Conservation (phyloP, 225 moss, liverwort and hornwort genomes). For the Straminergon stramineum region DNA sequence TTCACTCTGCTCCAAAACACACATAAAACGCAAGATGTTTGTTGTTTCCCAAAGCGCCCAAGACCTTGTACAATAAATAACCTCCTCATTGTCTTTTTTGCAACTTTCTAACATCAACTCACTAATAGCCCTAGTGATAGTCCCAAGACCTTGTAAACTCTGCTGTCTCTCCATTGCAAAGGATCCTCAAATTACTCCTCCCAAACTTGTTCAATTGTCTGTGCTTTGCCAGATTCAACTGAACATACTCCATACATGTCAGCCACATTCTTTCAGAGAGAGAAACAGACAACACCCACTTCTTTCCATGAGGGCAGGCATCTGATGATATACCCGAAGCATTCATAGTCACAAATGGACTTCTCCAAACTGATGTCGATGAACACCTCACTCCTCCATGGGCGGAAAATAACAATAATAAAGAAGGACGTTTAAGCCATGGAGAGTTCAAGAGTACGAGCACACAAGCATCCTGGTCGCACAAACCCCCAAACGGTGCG, state of each 20-base stretch:
- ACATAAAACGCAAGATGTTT: too few species aligned
- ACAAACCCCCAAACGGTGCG: neutral
- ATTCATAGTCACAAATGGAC: neutral
- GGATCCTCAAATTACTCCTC: neutral
- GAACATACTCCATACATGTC: neutral
- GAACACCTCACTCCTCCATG: too few species aligned
- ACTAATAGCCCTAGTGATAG: neutral
- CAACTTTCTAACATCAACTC: too few species aligned
- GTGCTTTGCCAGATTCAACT: neutral
- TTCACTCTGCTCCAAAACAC: neutral
- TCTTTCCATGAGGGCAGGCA: too few species aligned
- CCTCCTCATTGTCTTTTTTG: too few species aligned
- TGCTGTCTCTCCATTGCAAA: neutral
- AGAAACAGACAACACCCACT: too few species aligned
- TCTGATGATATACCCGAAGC: too few species aligned
- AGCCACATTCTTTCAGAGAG: neutral
- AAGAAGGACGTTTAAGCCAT: neutral
- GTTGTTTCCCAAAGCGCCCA: too few species aligned
- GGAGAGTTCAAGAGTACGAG: neutral
- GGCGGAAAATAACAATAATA: too few species aligned
- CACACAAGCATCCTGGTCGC: neutral
- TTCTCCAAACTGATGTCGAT: neutral
- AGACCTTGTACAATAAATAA: too few species aligned
- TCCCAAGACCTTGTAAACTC: neutral
- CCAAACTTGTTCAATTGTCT: neutral